Evolutionary conservation across 106 monocot genomes (phyloP), one percentile per base, ranked within the genome.

Genomic region (Triglochin maritima): DNA sequence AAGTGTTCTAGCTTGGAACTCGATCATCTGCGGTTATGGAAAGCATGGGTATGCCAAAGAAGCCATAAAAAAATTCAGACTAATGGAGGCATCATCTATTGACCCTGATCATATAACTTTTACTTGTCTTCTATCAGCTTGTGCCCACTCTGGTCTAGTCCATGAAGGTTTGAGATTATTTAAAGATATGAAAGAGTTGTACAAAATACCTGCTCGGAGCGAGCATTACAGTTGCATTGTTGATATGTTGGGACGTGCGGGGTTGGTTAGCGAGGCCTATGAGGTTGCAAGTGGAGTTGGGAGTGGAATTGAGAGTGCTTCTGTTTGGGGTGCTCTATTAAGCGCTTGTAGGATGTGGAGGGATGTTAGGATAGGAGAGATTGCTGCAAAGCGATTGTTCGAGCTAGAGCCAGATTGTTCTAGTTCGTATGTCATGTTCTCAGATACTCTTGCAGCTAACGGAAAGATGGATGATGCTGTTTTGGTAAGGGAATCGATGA

Each of bases 191-290:
- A 6, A 7, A 0, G 47, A 58, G 4, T 57, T 49, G 14, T 79
- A 82, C 43, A 46, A 14, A 17, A 67, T 86, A 16, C 14, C 48
- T 3, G 41, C 70, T 5, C 55, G 67, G 46, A 60, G 68, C 7
- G 86, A 86, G 73, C 86, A 86, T 53, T 77, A 66, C 54, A 67
- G 76, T 59, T 86, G 82, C 66, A 66, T 86, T 64, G 79, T 85
- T 16, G 86, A 86, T 71, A 54, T 82, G 7, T 65, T 86, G 41
- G 81, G 86, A 4, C 86, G 86, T 8, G 73, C 76, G 0, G 79
- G 86, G 8, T 60, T 66, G 69, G 62, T 79, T 13, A 14, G 42
- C 0, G 66, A 82, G 46, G 86, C 86, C 4, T 77, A 73, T 45
- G 16, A 77, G 15, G 69, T 70, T n/a, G 82, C 82, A 41, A 9